Conservation (phyloP, 169 alveolate genomes). For the Plasmodium falciparum region DNA sequence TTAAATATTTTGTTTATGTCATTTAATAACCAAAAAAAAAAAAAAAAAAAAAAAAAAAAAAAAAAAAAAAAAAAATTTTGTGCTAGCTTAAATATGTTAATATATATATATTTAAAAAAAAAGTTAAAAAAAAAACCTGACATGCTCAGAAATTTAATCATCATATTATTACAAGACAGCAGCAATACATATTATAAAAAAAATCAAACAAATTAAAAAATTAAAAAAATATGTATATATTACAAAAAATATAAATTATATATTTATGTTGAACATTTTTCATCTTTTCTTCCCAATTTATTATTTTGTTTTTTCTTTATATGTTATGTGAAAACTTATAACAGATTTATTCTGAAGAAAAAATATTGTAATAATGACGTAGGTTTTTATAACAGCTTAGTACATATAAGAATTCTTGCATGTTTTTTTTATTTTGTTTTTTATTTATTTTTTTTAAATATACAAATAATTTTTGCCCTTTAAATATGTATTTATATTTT, state of each 20-base stretch:
- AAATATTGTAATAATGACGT: slow-evolving; percentile 6
- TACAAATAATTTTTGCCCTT: not conserved
- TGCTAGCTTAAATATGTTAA: slow-evolving; percentile 16
- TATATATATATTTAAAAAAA: slow-evolving; percentile 15
- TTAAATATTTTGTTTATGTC: no score
- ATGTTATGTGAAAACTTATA: slow-evolving; percentile 5
- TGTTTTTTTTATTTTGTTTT: slow-evolving; percentile 22
- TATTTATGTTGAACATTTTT: slow-evolving; percentile 21
- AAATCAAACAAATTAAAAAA: slow-evolving; percentile 11
- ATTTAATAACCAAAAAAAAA: no score
- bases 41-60: no score
- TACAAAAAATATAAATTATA: not conserved
- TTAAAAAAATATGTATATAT: slow-evolving; percentile 6
- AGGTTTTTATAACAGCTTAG: slow-evolving; percentile 17
- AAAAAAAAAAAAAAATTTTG: not conserved
- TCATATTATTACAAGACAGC: slow-evolving; percentile 25
- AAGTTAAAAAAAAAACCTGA: slow-evolving; percentile 52
- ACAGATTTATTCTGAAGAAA: slow-evolving; percentile 68
- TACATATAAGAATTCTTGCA: slow-evolving; percentile 20
- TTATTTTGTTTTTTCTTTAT: slow-evolving; percentile 13
- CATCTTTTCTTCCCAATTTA: not conserved
- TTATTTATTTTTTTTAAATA: slow-evolving; percentile 7
- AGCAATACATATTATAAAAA: slow-evolving; percentile 6
- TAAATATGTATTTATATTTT: slow-evolving; percentile 18
- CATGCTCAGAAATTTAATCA: slow-evolving; percentile 23